These are phyloP conservation scores for Antrodiella citrinella DNA, from an alignment of 768 basidiomycete genomes.

Conservation along the genomic window DNA sequence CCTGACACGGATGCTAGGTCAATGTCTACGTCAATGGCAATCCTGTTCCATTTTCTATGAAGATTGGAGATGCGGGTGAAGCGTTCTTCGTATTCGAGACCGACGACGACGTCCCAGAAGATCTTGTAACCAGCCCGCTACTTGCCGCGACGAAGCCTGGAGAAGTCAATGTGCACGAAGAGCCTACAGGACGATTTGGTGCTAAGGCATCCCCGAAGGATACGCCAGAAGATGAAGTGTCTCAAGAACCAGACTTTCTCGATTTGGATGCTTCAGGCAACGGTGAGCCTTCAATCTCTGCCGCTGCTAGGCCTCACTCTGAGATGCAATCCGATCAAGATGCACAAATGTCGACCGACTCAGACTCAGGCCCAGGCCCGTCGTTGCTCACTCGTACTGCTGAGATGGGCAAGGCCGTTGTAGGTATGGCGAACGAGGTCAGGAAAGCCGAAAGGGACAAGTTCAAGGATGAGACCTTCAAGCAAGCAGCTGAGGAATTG, in stretches of 20 bases:
- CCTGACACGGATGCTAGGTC: no score
- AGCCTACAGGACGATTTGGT: slow-evolving; percentile 31
- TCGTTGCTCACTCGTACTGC: slow-evolving; percentile 19
- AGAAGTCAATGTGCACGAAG: neutral
- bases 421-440: slow-evolving; percentile 18
- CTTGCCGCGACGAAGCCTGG: slow-evolving; percentile 51
- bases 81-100: slow-evolving; percentile 99
- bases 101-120: slow-evolving; percentile 86
- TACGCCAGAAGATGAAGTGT: slow-evolving; percentile 9
- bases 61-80: slow-evolving; percentile 97
- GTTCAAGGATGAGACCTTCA: slow-evolving; percentile 17
- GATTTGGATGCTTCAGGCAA: slow-evolving; percentile 56
- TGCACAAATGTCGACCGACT: neutral
- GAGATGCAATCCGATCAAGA: no score
- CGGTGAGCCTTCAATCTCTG: slow-evolving; percentile 1
- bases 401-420: slow-evolving; percentile 21
- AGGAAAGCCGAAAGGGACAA: slow-evolving; percentile 20
- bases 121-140: slow-evolving; percentile 90
- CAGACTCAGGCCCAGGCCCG: neutral
- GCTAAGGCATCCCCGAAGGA: slow-evolving; percentile 19
- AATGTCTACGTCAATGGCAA: slow-evolving; percentile 82
- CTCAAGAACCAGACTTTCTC: slow-evolving; percentile 71
- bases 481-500: slow-evolving; percentile 13
- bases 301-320: no score
- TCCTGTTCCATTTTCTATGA: slow-evolving; percentile 90